Percentiles rank a stretch among this genome's conserved stretches.
Conservation (phyloP, 1,139 yeast genomes). For the Scheffersomyces stambukii region DNA sequence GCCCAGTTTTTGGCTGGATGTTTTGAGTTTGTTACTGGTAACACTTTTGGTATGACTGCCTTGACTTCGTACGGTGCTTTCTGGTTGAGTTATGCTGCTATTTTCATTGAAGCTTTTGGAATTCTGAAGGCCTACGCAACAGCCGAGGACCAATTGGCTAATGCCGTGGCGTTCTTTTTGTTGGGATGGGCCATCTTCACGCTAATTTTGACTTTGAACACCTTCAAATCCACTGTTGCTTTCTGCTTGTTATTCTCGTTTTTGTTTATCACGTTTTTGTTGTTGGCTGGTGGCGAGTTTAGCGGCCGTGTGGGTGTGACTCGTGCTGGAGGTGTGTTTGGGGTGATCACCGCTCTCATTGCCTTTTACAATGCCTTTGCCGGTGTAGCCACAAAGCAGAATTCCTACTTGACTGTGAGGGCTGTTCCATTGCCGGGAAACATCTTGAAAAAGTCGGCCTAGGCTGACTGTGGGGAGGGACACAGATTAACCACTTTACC, state of each 20-base stretch:
- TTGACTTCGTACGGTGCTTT: slow-evolving; percentile 72
- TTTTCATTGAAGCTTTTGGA: slow-evolving; percentile 53
- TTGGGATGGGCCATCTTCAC: slow-evolving; percentile 69
- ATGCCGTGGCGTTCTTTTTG: slow-evolving; percentile 57
- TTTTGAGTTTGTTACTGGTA: slow-evolving; percentile 62
- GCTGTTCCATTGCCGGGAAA: slow-evolving; percentile 31
- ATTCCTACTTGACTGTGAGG: slow-evolving; percentile 27
- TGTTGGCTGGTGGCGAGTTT: slow-evolving; percentile 56
- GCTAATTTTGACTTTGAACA: slow-evolving; percentile 51
- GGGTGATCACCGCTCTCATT: slow-evolving; percentile 53
- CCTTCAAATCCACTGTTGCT: slow-evolving; percentile 64
- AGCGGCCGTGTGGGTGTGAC: slow-evolving; percentile 40
- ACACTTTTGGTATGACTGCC: slow-evolving; percentile 63
- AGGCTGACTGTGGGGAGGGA: too few relatives aligned
- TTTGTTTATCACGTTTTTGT: slow-evolving; percentile 51
- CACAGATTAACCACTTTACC: too few relatives aligned
- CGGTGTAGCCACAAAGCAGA: slow-evolving; percentile 24
- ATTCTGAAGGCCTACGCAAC: slow-evolving; percentile 47
- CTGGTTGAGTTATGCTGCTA: slow-evolving; percentile 65
- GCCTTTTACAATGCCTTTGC: slow-evolving; percentile 56
- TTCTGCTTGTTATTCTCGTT: slow-evolving; percentile 50
- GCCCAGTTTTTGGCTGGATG: slow-evolving; percentile 63
- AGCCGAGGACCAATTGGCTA: slow-evolving; percentile 37
- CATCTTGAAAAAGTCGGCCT: too few relatives aligned
- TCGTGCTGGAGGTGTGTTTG: slow-evolving; percentile 72